Percentiles rank a stretch among this genome's conserved stretches.
Conservation (phyloP, 768 basidiomycete species). For the Chiua virens region DNA sequence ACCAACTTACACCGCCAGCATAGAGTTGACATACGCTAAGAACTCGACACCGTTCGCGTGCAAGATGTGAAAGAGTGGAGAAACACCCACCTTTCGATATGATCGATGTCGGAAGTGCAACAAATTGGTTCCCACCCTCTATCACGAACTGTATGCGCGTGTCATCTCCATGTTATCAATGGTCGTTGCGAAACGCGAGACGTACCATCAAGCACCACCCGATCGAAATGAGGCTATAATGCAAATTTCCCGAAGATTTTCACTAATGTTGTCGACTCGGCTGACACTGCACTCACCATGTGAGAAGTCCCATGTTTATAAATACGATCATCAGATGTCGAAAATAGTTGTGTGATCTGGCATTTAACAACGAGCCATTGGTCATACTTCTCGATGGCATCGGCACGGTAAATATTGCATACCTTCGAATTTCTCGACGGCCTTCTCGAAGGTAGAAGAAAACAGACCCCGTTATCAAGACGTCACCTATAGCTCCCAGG, state of each 20-base stretch:
- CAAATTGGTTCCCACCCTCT: neutral
- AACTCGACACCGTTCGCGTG: neutral
- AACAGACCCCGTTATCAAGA: constrained; percentile 19
- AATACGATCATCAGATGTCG: constrained; percentile 14
- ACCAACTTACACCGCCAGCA: constrained; percentile 15
- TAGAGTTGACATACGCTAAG: constrained; percentile 11
- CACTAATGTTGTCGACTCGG: neutral
- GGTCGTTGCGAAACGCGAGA: neutral
- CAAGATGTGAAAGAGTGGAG: neutral
- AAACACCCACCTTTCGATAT: constrained; percentile 4
- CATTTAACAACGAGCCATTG: neutral
- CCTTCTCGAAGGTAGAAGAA: constrained; percentile 23
- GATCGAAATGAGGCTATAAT: constrained; percentile 1
- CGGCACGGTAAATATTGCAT: too few relatives aligned
- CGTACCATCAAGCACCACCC: constrained; percentile 10
- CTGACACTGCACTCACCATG: constrained; percentile 3
- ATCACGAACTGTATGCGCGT: neutral
- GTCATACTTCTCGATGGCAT: too few relatives aligned
- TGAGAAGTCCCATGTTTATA: constrained; percentile 14
- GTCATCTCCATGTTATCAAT: neutral
- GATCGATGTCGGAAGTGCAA: neutral
- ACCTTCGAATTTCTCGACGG: constrained; percentile 9
- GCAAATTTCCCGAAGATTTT: neutral
- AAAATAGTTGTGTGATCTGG: constrained; percentile 8
- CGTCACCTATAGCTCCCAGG: constrained; percentile 10